Evolutionary conservation across 75 land plant species (phyloP).

Genomic region (Sequoiadendron giganteum): DNA sequence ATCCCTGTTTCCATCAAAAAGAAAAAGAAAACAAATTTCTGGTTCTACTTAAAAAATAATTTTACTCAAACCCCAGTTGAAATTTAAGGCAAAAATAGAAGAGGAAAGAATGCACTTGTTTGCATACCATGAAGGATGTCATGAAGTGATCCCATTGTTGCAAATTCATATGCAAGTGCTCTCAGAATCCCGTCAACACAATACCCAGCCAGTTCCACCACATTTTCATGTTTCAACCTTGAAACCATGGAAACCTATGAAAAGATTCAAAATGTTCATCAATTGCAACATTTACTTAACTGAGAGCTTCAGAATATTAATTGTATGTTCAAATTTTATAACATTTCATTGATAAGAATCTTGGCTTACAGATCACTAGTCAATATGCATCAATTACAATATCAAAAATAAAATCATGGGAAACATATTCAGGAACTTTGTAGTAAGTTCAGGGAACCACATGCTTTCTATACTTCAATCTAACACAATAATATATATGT

Average conservation of each 20-base stretch:
- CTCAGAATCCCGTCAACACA: conserved; percentile 55
- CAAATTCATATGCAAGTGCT: conserved; percentile 59
- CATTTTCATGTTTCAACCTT: conserved; percentile 57
- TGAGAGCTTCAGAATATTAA: no score
- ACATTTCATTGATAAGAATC: neutral
- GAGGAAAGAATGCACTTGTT: neutral
- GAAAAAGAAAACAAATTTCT: no score
- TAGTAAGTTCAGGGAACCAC: neutral
- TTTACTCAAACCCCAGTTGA: no score
- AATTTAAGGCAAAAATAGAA: no score
- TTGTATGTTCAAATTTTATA: no score
- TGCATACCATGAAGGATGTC: conserved; percentile 54
- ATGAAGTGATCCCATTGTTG: conserved; percentile 62
- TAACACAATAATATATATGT: conserved; percentile 22
- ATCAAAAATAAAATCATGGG: neutral
- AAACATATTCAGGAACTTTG: neutral
- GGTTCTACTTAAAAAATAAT: no score
- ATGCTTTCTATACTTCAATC: neutral
- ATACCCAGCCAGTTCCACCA: conserved; percentile 58
- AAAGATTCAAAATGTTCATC: neutral
- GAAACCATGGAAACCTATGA: conserved; percentile 70
- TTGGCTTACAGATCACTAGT: neutral
- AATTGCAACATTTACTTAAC: neutral
- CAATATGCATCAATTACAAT: neutral
- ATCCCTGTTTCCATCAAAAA: no score